Evolutionary conservation across 306 rosid genomes (phyloP).

Genomic region (Sophora flavescens): DNA sequence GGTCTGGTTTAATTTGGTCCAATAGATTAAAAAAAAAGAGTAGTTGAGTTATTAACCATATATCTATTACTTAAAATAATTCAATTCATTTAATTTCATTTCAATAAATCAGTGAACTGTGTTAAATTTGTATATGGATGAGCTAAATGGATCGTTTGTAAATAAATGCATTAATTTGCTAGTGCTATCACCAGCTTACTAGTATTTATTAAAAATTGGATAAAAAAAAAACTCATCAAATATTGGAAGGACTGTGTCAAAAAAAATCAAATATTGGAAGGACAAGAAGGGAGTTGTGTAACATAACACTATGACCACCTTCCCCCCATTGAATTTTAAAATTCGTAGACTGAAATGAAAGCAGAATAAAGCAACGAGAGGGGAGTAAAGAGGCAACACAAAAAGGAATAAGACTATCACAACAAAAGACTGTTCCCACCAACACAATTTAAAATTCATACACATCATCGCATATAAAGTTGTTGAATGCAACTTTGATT

Average conservation of each 20-base stretch:
- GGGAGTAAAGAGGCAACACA: constrained; percentile 35
- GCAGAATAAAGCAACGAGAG: constrained; percentile 49
- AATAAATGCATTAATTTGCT: too few species aligned
- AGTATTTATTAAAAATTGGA: too few species aligned
- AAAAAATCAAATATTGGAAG: too few species aligned
- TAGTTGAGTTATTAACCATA: too few species aligned
- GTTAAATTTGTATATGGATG: too few species aligned
- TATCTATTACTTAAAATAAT: too few species aligned
- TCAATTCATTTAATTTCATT: too few species aligned
- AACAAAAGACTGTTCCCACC: constrained; percentile 54
- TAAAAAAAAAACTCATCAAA: background rate
- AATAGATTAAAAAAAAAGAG: too few species aligned
- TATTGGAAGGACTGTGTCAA: background rate
- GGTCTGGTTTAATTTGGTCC: too few species aligned
- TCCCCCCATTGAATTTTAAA: constrained; percentile 58
- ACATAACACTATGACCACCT: constrained; percentile 25
- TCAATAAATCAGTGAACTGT: too few species aligned
- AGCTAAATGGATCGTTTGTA: too few species aligned
- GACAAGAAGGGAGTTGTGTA: background rate
- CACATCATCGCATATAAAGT: constrained; percentile 26
- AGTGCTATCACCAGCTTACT: too few species aligned
- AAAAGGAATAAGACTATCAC: constrained; percentile 26
- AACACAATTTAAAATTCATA: constrained; percentile 48
- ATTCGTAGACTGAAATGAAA: constrained; percentile 39
- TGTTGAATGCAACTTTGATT: constrained; percentile 41